phyloP scores from a whole-genome alignment of 257 asterid species.

The Parsonsia alboflavescens region DNA sequence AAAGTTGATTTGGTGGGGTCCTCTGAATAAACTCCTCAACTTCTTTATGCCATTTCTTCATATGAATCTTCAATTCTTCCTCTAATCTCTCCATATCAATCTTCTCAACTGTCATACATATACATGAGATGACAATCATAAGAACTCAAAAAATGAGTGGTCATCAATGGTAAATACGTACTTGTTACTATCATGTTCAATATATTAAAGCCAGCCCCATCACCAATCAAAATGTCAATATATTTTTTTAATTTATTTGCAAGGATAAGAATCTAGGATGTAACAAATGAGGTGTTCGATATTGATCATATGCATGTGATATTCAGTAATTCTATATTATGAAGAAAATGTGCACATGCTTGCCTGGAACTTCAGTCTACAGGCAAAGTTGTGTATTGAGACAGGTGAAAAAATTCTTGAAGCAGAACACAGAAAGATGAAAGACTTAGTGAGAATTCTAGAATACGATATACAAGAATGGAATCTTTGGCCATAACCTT shows the following conservation, averaged over 20 bases:
- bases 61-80: slow-evolving; percentile 4
- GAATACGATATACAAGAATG: too few relatives aligned
- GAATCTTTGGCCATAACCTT: too few relatives aligned
- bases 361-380: too few relatives aligned
- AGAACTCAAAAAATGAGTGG: background rate
- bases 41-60: slow-evolving; percentile 12
- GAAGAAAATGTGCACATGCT: too few relatives aligned
- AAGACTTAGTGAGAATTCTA: too few relatives aligned
- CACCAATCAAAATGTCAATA: background rate
- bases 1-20: slow-evolving; percentile 19
- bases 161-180: background rate
- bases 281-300: background rate
- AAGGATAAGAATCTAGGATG: background rate
- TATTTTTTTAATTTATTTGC: background rate
- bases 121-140: background rate
- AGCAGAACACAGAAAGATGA: too few relatives aligned
- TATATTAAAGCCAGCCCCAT: background rate
- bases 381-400: too few relatives aligned
- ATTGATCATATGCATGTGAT: background rate
- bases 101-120: background rate
- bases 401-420: too few relatives aligned
- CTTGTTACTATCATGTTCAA: background rate
- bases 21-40: slow-evolving; percentile 12
- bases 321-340: background rate
- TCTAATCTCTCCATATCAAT: slow-evolving; percentile 11